A percentile compares a stretch with the other conserved stretches of the same genome.
Conservation (phyloP, 2,329 filamentous ascomycete species). For the Fusarium sp. region DNA sequence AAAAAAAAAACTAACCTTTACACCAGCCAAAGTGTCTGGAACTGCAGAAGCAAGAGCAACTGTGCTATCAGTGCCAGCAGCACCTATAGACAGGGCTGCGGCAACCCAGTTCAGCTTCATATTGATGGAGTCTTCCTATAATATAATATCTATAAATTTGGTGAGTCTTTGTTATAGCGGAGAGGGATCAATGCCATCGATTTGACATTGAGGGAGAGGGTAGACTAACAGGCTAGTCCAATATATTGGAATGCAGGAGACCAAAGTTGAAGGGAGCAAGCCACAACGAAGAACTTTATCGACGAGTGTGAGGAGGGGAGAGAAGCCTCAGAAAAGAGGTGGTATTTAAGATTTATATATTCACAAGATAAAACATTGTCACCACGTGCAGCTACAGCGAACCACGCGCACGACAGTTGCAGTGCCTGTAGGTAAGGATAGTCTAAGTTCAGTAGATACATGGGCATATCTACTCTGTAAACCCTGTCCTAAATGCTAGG, state of each 20-base stretch:
- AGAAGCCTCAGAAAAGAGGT: not conserved
- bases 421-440: not conserved
- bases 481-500: not conserved
- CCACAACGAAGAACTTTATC: not conserved
- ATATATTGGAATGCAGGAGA: slow-evolving; percentile 14
- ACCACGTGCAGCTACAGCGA: not conserved
- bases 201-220: not conserved
- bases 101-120: slow-evolving; percentile 49
- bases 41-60: slow-evolving; percentile 6
- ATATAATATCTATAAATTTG: not conserved
- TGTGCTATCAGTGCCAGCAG: slow-evolving; percentile 41
- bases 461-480: not conserved
- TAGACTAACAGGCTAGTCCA: slow-evolving; percentile 13
- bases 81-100: slow-evolving; percentile 44
- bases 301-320: not conserved
- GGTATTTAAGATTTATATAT: slow-evolving; percentile 11
- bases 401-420: not conserved
- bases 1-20: slow-evolving; percentile 27
- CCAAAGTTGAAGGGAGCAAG: not conserved
- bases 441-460: slow-evolving; percentile 1
- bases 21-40: slow-evolving; percentile 3
- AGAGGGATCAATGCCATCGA: not conserved
- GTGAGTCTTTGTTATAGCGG: not conserved
- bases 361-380: not conserved
- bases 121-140: not conserved